These are phyloP conservation scores for Fusarium concolor DNA, from an alignment of 2,329 filamentous ascomycete genomes.

Conservation along the genomic window DNA sequence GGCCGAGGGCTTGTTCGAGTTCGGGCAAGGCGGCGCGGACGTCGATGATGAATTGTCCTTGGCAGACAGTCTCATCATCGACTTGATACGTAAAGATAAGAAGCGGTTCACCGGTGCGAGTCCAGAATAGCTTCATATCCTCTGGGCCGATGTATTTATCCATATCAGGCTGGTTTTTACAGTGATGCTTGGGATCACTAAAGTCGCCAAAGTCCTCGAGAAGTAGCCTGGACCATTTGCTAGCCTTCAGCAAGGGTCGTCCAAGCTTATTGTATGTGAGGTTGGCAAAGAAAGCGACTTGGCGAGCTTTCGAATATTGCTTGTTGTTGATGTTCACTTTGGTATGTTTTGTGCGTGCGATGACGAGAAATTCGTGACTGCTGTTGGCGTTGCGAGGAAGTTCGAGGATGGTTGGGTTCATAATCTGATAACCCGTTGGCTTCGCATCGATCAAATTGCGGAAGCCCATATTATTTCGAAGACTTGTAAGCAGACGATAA, in stretches of 20 bases:
- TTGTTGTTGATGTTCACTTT: constrained; percentile 18
- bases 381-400: constrained; percentile 18
- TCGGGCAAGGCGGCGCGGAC: constrained; percentile 37
- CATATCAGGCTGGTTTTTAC: constrained; percentile 33
- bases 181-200: constrained; percentile 34
- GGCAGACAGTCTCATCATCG: constrained; percentile 31
- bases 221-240: constrained; percentile 29
- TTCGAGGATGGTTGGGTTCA: constrained; percentile 37
- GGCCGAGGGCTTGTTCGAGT: constrained; percentile 21
- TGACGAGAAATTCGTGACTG: constrained; percentile 34
- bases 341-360: constrained; percentile 25
- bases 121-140: constrained; percentile 44
- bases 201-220: constrained; percentile 32
- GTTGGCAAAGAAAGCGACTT: constrained; percentile 34
- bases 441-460: constrained; percentile 30
- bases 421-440: constrained; percentile 26
- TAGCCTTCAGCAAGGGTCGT: constrained; percentile 11
- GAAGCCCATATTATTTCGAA: constrained; percentile 36
- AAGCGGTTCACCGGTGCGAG: constrained; percentile 32
- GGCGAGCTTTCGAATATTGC: constrained; percentile 26
- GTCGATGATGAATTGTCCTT: constrained; percentile 38
- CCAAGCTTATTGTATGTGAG: constrained; percentile 20
- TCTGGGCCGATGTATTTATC: constrained; percentile 37
- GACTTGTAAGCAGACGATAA: constrained; percentile 32
- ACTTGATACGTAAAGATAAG: constrained; percentile 41